These are phyloP conservation scores for Saprolegnia diclina DNA, from an alignment of 352 stramenopile species.

Conservation along the genomic window DNA sequence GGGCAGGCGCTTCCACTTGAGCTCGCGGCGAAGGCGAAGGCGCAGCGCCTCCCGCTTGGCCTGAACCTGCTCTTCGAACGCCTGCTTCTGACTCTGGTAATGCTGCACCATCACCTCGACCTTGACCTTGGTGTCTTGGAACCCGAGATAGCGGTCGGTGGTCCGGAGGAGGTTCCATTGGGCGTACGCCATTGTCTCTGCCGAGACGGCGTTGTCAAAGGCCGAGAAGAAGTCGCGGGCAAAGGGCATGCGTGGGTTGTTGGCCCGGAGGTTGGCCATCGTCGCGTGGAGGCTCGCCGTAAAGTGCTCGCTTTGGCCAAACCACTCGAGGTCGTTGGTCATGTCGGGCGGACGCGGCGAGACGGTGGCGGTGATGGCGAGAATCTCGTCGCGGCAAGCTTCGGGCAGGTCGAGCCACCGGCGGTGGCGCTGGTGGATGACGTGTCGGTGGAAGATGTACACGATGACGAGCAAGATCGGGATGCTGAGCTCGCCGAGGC, in stretches of 20 bases:
- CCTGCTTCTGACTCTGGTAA: conserved; percentile 13
- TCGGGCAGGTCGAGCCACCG: conserved; percentile 12
- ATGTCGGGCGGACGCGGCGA: conserved; percentile 20
- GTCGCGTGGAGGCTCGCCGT: conserved; percentile 22
- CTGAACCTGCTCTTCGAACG: conserved; percentile 24
- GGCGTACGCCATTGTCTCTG: conserved; percentile 11
- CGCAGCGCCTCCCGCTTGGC: conserved; percentile 22
- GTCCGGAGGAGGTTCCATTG: conserved; percentile 25
- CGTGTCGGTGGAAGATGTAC: conserved; percentile 24
- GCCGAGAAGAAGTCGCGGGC: conserved; percentile 11
- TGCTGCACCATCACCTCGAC: conserved; percentile 26
- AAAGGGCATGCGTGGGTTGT: conserved; percentile 22
- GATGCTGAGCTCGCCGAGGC: conserved; percentile 23
- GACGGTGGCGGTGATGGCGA: conserved; percentile 16
- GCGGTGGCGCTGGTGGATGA: conserved; percentile 12
- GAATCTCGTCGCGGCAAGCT: conserved; percentile 11
- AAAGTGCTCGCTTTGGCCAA: conserved; percentile 27
- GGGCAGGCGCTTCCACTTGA: conserved; percentile 19
- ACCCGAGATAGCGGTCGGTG: conserved; percentile 21
- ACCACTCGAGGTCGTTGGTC: conserved; percentile 24
- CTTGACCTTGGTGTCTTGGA: conserved; percentile 23
- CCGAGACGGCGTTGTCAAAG: conserved; percentile 9
- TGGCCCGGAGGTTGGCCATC: conserved; percentile 18
- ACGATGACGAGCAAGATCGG: conserved; percentile 21
- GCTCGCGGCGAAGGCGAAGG: conserved; percentile 11